A percentile compares a stretch with the other conserved stretches of the same genome.
Evolutionary conservation across 148 eudicot species (phyloP).

Genomic region (Vaccinium vitisidaea): DNA sequence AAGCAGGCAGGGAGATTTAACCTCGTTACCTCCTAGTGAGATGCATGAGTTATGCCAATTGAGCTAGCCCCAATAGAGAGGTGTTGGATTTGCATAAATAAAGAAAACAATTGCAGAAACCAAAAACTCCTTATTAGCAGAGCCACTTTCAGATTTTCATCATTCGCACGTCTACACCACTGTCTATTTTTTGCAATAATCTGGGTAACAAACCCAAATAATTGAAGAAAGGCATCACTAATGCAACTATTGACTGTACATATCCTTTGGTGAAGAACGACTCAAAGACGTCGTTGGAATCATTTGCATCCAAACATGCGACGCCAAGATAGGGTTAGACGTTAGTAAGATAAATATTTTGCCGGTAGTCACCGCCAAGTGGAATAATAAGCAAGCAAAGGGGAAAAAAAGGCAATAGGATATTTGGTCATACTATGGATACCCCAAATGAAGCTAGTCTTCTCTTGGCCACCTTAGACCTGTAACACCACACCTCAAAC

Average conservation of each 20-base stretch:
- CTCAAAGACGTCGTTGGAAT: neutral
- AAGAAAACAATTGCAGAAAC: neutral
- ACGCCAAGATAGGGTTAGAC: neutral
- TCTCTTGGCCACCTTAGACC: conserved; percentile 82
- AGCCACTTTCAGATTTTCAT: neutral
- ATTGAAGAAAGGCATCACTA: neutral
- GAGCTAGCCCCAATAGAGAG: no score
- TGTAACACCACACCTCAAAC: conserved; percentile 90
- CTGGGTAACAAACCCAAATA: neutral
- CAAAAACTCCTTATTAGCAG: neutral
- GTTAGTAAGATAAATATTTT: neutral
- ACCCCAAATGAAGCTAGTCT: conserved; percentile 49
- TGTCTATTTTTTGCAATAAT: neutral
- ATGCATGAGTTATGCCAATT: no score
- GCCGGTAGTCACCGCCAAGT: neutral
- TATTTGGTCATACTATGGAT: conserved; percentile 29
- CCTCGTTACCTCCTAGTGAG: no score
- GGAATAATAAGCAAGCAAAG: neutral
- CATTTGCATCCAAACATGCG: neutral
- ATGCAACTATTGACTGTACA: neutral
- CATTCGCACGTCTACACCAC: neutral
- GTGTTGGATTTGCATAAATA: neutral
- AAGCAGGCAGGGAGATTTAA: no score
- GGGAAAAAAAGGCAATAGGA: neutral
- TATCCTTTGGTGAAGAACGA: neutral